Evolutionary conservation across 2,329 filamentous ascomycete genomes (phyloP).

Genomic region (Neofusicoccum sp.): DNA sequence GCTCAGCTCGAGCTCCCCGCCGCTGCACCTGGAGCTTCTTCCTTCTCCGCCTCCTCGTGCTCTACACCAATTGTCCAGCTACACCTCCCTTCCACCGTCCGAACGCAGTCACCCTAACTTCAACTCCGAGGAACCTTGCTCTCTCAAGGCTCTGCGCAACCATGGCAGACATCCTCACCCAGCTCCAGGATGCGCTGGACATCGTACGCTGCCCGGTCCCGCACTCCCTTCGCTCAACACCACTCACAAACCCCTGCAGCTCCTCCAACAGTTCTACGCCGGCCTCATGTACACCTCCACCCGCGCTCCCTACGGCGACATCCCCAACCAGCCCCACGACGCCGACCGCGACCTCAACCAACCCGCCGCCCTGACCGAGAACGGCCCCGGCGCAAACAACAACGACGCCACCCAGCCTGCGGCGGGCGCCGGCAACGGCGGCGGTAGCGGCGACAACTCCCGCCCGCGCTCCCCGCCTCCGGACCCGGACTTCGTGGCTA

Average conservation of each 20-base stretch:
- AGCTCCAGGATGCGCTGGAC: slow-evolving; percentile 81
- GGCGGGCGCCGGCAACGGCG: slow-evolving; percentile 17
- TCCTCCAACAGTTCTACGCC: slow-evolving; percentile 45
- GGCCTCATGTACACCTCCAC: slow-evolving; percentile 45
- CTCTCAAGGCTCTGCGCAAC: background rate
- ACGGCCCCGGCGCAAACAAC: slow-evolving; percentile 10
- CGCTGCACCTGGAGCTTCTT: background rate
- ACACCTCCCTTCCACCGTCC: too few species aligned
- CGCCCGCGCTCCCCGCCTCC: slow-evolving; percentile 10
- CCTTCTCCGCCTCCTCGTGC: background rate
- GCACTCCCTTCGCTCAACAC: background rate
- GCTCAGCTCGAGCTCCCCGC: slow-evolving; percentile 7
- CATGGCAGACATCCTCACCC: slow-evolving; percentile 76
- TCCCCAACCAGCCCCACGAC: slow-evolving; percentile 43
- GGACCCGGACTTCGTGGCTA: slow-evolving; percentile 11
- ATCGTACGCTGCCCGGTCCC: slow-evolving; percentile 53
- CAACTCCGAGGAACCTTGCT: too few species aligned
- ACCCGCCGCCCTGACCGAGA: slow-evolving; percentile 17
- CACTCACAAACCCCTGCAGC: background rate
- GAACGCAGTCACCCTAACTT: too few species aligned
- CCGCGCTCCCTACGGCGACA: slow-evolving; percentile 41
- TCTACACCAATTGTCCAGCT: background rate
- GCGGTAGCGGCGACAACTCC: slow-evolving; percentile 1
- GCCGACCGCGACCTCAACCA: slow-evolving; percentile 30
- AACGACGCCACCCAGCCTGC: slow-evolving; percentile 22